Conservation (phyloP, 805 yeast genomes). For the Candida yuanshanica region DNA sequence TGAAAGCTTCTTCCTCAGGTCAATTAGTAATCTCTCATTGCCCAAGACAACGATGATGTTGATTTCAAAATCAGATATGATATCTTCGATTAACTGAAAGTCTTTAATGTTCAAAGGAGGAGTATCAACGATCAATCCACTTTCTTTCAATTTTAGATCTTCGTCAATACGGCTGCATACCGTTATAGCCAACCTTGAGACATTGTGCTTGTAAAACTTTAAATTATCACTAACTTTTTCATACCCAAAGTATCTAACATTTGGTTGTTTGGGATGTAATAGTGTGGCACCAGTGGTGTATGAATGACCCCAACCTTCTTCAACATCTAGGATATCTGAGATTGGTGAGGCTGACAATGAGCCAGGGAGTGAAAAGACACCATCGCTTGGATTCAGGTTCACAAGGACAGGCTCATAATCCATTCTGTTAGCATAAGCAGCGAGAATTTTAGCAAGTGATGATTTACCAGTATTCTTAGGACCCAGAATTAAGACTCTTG, state of each 20-base stretch:
- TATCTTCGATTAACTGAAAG: constrained; percentile 44
- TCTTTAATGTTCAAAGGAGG: constrained; percentile 56
- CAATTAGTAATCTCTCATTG: constrained; percentile 62
- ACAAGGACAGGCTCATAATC: constrained; percentile 66
- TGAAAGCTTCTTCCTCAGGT: constrained; percentile 45
- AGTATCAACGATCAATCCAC: constrained; percentile 71
- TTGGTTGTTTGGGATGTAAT: constrained; percentile 83
- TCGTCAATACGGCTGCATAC: constrained; percentile 42
- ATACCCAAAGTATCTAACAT: constrained; percentile 76
- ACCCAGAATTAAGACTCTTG: constrained; percentile 66
- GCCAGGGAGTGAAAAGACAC: constrained; percentile 77
- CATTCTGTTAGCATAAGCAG: constrained; percentile 72
- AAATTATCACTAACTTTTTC: constrained; percentile 51
- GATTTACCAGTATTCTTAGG: constrained; percentile 74
- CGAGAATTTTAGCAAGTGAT: constrained; percentile 58
- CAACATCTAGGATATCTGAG: constrained; percentile 74
- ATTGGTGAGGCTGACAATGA: constrained; percentile 78
- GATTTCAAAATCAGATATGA: constrained; percentile 54
- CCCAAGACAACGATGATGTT: constrained; percentile 67
- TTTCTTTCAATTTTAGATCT: constrained; percentile 37
- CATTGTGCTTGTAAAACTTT: constrained; percentile 21
- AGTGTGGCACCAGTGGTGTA: constrained; percentile 69
- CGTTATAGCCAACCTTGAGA: constrained; percentile 26
- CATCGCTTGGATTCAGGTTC: constrained; percentile 70
- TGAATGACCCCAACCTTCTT: constrained; percentile 73